Base-by-base conservation (phyloP, 2,329 filamentous ascomycete genomes). In the Graphilbum ipis-grandicollis region DNA sequence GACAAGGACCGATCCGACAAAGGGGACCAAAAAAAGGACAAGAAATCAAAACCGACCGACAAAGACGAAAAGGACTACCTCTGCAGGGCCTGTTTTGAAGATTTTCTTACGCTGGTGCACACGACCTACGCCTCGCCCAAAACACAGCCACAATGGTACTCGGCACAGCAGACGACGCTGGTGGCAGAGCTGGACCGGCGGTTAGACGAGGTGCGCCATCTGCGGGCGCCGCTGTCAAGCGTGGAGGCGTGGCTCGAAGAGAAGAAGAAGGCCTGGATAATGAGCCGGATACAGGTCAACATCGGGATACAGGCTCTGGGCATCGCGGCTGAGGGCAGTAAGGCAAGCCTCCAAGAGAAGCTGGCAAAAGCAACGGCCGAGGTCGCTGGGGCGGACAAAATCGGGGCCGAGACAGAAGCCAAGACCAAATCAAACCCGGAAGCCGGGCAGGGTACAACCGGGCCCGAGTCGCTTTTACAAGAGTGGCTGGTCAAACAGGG, bases 71-170 rank as follows among this genome's bases (percentile, higher is more conserved):
- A 15, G 15, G n/a, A 7, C n/a, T 31, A 56, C 9, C 57, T 66
- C 31, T 71, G 66, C 45, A 43, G 56, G 14, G 54, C 57, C 19
- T 71, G 67, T 47, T 67, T 63, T 49, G 48, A 48, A 12, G 56
- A 62, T 38, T 51, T 66, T 7, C 46, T 71, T 30, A 61, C 66
- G 31, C 55, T 55, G 31, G 56, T 71, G 49, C 48, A 56, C 32
- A 49, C 51, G 38, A 54, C 56, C 34, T 63, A 59, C 41, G 44
- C 55, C 15, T 17, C 33, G 13, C 22, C 33, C 9, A 44, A 50
- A n/a, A n/a, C n/a, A 12, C 49, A 49, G 14, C 48, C 54, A 46
- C 64, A 68, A 47, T 73, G 69, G 69, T 71, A 71, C 48, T 55
- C 61, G 15, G 21, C 18, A 3, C 57, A 59, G 33, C 55, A 66